These are phyloP conservation scores for Spathaspora boniae DNA, from an alignment of 805 yeast genomes.

Conservation along the genomic window DNA sequence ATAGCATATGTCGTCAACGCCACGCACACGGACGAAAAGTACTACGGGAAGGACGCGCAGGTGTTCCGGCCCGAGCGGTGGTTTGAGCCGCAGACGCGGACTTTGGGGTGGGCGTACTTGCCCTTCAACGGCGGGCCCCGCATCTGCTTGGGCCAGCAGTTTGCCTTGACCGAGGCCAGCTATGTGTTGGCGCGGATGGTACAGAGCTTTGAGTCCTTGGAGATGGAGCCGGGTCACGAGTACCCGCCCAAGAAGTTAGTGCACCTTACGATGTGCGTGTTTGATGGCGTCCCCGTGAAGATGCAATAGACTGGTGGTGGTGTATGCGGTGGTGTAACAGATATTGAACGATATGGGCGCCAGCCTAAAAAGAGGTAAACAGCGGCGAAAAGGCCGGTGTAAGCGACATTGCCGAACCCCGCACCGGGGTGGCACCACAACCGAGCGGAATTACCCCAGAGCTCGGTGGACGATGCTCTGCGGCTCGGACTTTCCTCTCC, in stretches of 20 bases:
- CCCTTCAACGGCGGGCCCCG: slow-evolving; percentile 58
- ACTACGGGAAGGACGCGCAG: slow-evolving; percentile 45
- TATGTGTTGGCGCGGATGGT: slow-evolving; percentile 38
- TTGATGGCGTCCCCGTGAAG: slow-evolving; percentile 21
- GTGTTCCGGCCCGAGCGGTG: slow-evolving; percentile 50
- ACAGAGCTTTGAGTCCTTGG: slow-evolving; percentile 21
- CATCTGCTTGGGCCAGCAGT: slow-evolving; percentile 55
- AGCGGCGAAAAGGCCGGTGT: no score
- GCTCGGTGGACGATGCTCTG: no score
- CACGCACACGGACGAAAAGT: slow-evolving; percentile 39
- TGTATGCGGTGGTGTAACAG: background rate
- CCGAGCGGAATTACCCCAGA: no score
- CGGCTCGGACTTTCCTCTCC: no score
- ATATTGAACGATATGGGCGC: background rate
- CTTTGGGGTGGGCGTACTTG: slow-evolving; percentile 45
- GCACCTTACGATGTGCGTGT: slow-evolving; percentile 24
- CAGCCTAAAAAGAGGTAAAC: no score
- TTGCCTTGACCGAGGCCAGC: slow-evolving; percentile 52
- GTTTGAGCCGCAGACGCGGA: slow-evolving; percentile 29
- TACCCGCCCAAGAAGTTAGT: slow-evolving; percentile 31
- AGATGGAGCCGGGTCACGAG: slow-evolving; percentile 14
- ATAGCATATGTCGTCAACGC: slow-evolving; percentile 40
- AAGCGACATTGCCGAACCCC: no score
- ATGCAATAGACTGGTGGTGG: slow-evolving; percentile 4
- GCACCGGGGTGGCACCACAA: no score